These are phyloP conservation scores for Jatropha curcas DNA, from an alignment of 345 rosid species.

Conservation along the genomic window DNA sequence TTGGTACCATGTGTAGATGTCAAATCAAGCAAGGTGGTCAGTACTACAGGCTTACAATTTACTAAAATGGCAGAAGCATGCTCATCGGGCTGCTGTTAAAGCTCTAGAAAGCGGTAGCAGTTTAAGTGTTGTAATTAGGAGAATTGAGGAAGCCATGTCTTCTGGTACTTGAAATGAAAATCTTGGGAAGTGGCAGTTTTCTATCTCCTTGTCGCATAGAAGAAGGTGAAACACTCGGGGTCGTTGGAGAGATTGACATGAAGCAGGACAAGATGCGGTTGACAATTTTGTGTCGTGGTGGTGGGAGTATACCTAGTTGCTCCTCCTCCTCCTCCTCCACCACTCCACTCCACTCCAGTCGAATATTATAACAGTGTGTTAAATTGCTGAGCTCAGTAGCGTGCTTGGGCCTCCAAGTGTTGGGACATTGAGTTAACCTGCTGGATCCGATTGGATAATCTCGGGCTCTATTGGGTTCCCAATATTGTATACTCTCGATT, in stretches of 20 bases:
- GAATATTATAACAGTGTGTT: too few relatives aligned
- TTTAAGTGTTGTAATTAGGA: slow-evolving; percentile 70
- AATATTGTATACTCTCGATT: too few relatives aligned
- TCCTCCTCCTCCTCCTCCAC: too few relatives aligned
- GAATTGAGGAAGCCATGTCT: slow-evolving; percentile 79
- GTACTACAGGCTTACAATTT: slow-evolving; percentile 85
- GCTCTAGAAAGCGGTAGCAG: slow-evolving; percentile 81
- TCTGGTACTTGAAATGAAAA: slow-evolving; percentile 30
- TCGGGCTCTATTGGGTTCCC: too few relatives aligned
- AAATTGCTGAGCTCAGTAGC: too few relatives aligned
- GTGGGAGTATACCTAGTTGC: too few relatives aligned
- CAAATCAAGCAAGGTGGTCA: slow-evolving; percentile 97
- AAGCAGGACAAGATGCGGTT: neutral
- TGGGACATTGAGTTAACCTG: too few relatives aligned
- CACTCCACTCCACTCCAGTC: too few relatives aligned
- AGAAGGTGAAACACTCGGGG: neutral
- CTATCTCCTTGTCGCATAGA: neutral
- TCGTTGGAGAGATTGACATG: neutral
- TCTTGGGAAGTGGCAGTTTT: neutral
- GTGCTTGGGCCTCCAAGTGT: too few relatives aligned
- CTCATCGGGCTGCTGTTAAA: slow-evolving; percentile 76
- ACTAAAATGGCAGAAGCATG: slow-evolving; percentile 79
- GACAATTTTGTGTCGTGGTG: too few relatives aligned
- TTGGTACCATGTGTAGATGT: slow-evolving; percentile 55
- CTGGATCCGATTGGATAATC: too few relatives aligned